Evolutionary conservation across 306 rosid genomes (phyloP).

Genomic region (Gynostemma pentaphyllum): DNA sequence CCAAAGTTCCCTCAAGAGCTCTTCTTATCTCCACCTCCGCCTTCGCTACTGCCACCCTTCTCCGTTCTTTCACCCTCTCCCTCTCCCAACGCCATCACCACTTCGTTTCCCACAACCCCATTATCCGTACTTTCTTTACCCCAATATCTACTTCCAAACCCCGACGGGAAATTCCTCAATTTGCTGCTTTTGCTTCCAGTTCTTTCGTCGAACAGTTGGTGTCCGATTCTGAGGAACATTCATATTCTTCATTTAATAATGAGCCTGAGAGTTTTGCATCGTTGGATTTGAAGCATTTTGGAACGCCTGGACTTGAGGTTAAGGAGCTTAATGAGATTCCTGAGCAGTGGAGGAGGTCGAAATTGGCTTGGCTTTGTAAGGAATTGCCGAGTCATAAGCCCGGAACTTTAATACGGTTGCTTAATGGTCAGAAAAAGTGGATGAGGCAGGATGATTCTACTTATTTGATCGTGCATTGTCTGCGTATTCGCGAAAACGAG

Average conservation of each 20-base stretch:
- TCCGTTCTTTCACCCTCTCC: conserved; percentile 19
- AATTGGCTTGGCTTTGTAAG: conserved; percentile 55
- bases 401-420: conserved; percentile 37
- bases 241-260: neutral
- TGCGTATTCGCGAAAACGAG: conserved; percentile 81
- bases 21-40: conserved; percentile 11
- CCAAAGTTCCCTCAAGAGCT: neutral
- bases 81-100: conserved; percentile 11
- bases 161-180: neutral
- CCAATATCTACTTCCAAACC: neutral
- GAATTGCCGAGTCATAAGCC: conserved; percentile 39
- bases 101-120: neutral
- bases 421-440: conserved; percentile 85
- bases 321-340: conserved; percentile 44
- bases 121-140: neutral
- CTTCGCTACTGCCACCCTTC: conserved; percentile 4
- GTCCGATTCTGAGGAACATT: conserved; percentile 12
- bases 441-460: conserved; percentile 54
- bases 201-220: conserved; percentile 25
- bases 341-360: conserved; percentile 54
- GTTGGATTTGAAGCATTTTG: conserved; percentile 27
- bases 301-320: conserved; percentile 29
- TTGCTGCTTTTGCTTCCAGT: conserved; percentile 9
- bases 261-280: conserved; percentile 22
- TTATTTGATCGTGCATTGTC: conserved; percentile 63